A percentile compares a stretch with the other conserved stretches of the same genome.
Conservation (phyloP, 1,139 yeast species). For the Hyphopichia buzzinii region DNA sequence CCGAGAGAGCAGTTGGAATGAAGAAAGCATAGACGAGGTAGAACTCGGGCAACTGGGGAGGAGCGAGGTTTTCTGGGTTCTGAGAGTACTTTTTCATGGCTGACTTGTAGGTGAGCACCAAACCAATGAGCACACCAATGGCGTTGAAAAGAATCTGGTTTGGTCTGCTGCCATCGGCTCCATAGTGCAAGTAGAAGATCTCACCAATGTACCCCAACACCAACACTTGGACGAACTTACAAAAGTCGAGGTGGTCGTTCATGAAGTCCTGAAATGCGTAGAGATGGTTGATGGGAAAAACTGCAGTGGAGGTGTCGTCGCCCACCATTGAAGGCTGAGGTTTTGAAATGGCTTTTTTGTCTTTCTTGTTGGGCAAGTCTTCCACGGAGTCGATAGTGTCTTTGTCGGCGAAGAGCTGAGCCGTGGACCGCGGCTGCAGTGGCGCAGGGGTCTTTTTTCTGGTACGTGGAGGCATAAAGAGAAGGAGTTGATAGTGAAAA, state of each 20-base stretch:
- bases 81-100: conserved; percentile 14
- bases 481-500: no score
- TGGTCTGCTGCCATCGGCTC: conserved; percentile 16
- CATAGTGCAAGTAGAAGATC: conserved; percentile 25
- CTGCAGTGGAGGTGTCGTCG: conserved; percentile 16
- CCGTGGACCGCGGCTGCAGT: conserved; percentile 5
- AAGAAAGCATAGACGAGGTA: conserved; percentile 35
- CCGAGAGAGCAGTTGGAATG: conserved; percentile 28
- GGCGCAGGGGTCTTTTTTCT: conserved; percentile 1
- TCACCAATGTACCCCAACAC: conserved; percentile 30
- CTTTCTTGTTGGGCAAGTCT: conserved; percentile 7
- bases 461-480: neutral
- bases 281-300: conserved; percentile 28
- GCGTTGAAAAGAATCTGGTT: conserved; percentile 34
- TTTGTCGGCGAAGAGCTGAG: conserved; percentile 7
- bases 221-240: conserved; percentile 35
- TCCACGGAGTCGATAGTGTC: conserved; percentile 8
- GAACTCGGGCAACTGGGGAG: conserved; percentile 37
- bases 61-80: conserved; percentile 10
- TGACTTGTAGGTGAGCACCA: conserved; percentile 27
- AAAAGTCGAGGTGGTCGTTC: conserved; percentile 31
- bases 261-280: conserved; percentile 39
- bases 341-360: neutral
- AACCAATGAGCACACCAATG: conserved; percentile 32
- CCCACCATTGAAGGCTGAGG: conserved; percentile 10